Percentiles rank a stretch among this genome's conserved stretches.
phyloP scores from a whole-genome alignment of 768 basidiomycete genomes.

The Hypsizygus marmoreus region DNA sequence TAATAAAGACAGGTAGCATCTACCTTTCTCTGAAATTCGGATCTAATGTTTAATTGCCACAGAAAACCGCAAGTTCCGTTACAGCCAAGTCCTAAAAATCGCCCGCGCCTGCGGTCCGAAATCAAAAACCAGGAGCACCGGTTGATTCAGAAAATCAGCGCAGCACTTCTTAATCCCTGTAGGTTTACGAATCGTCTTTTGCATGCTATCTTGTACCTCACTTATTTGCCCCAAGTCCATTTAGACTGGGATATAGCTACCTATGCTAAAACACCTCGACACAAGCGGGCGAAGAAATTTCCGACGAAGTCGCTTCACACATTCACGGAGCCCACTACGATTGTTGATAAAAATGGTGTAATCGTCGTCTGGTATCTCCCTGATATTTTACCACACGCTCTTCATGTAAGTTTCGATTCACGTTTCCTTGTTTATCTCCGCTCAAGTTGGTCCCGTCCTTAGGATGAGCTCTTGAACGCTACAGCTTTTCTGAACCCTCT shows the following conservation, averaged over 20 bases:
- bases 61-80: no score
- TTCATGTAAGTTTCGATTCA: background rate
- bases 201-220: background rate
- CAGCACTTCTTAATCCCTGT: background rate
- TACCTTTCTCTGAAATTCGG: no score
- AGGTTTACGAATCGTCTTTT: background rate
- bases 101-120: background rate
- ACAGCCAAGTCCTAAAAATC: no score
- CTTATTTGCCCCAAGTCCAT: background rate
- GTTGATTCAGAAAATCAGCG: background rate
- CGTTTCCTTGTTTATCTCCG: background rate
- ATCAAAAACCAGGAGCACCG: background rate
- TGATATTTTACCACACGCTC: background rate
- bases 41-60: no score
- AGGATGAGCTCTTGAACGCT: background rate
- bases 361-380: constrained; percentile 4
- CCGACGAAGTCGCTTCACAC: background rate
- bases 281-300: background rate
- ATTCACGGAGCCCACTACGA: background rate
- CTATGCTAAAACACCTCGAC: background rate
- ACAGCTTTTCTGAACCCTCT: background rate
- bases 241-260: constrained; percentile 2
- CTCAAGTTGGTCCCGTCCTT: no score
- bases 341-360: background rate
- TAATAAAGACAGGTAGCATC: no score